Conservation (phyloP, 2,329 filamentous ascomycete species). For the Fusarium udum region DNA sequence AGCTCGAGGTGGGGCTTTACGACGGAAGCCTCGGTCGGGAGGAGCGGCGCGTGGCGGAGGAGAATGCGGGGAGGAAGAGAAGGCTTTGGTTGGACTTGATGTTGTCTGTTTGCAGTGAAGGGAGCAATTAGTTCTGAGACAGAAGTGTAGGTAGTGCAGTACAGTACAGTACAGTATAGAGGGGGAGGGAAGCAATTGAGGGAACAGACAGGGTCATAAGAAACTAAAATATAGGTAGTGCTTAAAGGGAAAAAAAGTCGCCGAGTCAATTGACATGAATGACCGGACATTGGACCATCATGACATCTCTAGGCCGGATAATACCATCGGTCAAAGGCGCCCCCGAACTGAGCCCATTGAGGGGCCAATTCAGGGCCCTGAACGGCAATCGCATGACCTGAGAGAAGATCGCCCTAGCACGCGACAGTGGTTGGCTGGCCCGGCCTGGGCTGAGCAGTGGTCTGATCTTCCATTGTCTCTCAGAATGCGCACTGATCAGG, state of each 20-base stretch:
- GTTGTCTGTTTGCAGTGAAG: conserved; percentile 21
- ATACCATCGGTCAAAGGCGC: conserved; percentile 25
- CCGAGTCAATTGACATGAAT: conserved; percentile 14
- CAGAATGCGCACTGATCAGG: conserved; percentile 10
- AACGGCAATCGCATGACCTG: conserved; percentile 35
- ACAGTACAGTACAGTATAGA: not conserved
- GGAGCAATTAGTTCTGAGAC: conserved; percentile 10
- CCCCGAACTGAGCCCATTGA: conserved; percentile 33
- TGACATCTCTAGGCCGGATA: conserved; percentile 24
- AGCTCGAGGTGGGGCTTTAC: conserved; percentile 35
- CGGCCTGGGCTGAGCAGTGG: conserved; percentile 32
- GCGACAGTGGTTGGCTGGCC: conserved; percentile 30
- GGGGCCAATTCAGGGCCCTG: conserved; percentile 27
- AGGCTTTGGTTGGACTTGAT: not conserved
- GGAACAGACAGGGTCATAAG: not conserved
- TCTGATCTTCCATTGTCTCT: conserved; percentile 30
- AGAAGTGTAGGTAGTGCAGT: not conserved
- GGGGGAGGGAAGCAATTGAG: not conserved
- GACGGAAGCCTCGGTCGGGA: conserved; percentile 41
- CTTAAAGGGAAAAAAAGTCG: not conserved
- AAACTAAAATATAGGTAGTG: not conserved
- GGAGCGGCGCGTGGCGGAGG: conserved; percentile 40
- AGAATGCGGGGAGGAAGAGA: conserved; percentile 40
- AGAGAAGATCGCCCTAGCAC: conserved; percentile 38
- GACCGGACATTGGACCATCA: conserved; percentile 11